A percentile compares a stretch with the other conserved stretches of the same genome.
Evolutionary conservation across 345 rosid genomes (phyloP).

Genomic region (Corchorus olitorius): DNA sequence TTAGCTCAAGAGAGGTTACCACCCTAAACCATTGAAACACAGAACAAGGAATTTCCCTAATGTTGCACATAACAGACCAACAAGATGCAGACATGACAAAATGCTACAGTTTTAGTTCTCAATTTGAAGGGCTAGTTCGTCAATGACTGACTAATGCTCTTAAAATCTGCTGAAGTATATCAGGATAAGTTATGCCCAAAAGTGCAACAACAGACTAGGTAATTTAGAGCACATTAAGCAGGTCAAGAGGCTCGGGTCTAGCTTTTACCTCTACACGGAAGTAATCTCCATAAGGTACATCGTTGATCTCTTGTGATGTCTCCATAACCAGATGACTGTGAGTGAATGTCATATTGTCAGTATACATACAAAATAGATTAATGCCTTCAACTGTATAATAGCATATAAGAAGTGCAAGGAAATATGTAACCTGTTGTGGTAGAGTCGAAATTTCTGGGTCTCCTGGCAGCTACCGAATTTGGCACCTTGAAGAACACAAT

Average conservation of each 20-base stretch:
- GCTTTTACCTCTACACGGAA: constrained; percentile 83
- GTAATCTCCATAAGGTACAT: constrained; percentile 89
- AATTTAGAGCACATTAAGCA: not conserved
- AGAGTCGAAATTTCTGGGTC: constrained; percentile 75
- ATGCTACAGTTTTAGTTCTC: constrained; percentile 1
- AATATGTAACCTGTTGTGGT: constrained; percentile 67
- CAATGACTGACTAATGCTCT: not conserved
- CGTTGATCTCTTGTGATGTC: constrained; percentile 82
- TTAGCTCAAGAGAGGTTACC: constrained; percentile 2
- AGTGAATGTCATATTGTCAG: constrained; percentile 27
- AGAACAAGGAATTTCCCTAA: not conserved
- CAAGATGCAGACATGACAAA: not conserved
- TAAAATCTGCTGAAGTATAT: constrained; percentile 9
- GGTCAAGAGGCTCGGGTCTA: constrained; percentile 13
- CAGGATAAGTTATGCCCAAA: not conserved
- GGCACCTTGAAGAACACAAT: constrained; percentile 57
- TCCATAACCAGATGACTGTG: constrained; percentile 79
- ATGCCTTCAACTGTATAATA: not conserved
- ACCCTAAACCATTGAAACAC: constrained; percentile 1
- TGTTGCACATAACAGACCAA: constrained; percentile 6
- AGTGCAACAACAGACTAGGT: not conserved
- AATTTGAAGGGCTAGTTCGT: not conserved
- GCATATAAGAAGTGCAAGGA: not conserved
- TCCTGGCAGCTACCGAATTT: constrained; percentile 93
- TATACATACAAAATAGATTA: not conserved